Evolutionary conservation across 164 flowering plant genomes (phyloP).

Genomic region (Buxus sempervirens): DNA sequence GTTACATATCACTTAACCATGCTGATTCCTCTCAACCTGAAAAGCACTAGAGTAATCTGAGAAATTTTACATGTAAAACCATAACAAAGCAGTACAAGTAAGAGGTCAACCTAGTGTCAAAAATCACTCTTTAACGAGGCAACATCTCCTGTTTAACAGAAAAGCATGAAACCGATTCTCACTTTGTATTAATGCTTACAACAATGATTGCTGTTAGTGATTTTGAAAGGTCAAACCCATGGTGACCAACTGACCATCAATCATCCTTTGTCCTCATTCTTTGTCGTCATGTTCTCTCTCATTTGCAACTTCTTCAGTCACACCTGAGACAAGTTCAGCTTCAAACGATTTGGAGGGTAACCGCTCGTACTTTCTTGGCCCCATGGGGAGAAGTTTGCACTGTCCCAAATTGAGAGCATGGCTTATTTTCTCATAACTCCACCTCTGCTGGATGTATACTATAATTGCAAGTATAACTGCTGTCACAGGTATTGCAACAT

Average conservation of each 20-base stretch:
- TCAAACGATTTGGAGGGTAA: conserved; percentile 56
- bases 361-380: conserved; percentile 60
- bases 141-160: too few relatives aligned
- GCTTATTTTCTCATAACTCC: conserved; percentile 56
- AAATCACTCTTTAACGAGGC: too few relatives aligned
- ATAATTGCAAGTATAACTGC: conserved; percentile 47
- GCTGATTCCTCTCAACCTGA: too few relatives aligned
- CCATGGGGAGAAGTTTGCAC: conserved; percentile 47
- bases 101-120: too few relatives aligned
- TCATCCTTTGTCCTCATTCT: conserved; percentile 31
- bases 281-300: conserved; percentile 30
- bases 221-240: not conserved
- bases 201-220: not conserved
- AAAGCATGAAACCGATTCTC: not conserved
- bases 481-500: conserved; percentile 52
- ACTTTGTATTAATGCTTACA: not conserved
- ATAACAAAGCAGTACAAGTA: too few relatives aligned
- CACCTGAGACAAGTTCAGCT: conserved; percentile 68
- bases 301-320: conserved; percentile 19
- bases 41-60: too few relatives aligned
- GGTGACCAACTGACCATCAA: not conserved
- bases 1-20: too few relatives aligned
- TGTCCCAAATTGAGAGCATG: conserved; percentile 32
- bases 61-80: too few relatives aligned
- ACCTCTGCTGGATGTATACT: conserved; percentile 74